Base-by-base conservation (phyloP, 2,329 filamentous ascomycete genomes). In the Xylariaceae sp. region DNA sequence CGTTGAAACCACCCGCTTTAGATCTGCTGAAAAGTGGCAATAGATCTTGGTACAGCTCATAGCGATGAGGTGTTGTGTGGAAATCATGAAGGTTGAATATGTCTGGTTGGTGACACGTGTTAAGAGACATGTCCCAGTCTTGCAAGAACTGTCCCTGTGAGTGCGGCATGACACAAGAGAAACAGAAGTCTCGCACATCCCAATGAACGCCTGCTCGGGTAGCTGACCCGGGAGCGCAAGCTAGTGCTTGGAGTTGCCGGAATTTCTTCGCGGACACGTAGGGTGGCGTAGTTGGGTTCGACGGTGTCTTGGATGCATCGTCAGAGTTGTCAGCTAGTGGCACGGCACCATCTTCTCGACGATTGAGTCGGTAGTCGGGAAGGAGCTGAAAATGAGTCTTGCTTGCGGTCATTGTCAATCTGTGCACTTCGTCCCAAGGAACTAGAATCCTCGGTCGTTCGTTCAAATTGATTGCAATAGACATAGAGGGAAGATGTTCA, bases 401-500 rank as follows among this genome's bases (percentile, higher is more conserved):
- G 18, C 56, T 70, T 5, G 68, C 74, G 19, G 66, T 61, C 26
- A 67, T 60, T 16, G 60, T 66, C 4, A 70, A 63, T 40, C 69
- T 57, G 19, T 69, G 63, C n/a, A 72, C 77, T 54, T 89, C 84
- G 54, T 90, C 85, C 75, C 88, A 86, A 0, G 89, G 85, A 1
- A 90, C 80, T 2, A 92, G 79, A 1, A 93, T 84, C 40, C 89
- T 81, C 1, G 90, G 89, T 64, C 90, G 85, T 55, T 91, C 88
- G 64, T 89, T 83, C 19, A 90, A 79, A 68, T 96, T 96, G 75
- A 96, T 89, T 0, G 90, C 89, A 19, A 96, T 74, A 60, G 91
- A 85, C 89, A 96, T 93, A 60, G 93, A 85, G 0, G 91, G 90
- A 14, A 96, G 77, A 67, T 89, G 84, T 61, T 87, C 75, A 1